These are phyloP conservation scores for Pseudogymnoascus destructans DNA, from an alignment of 2,329 filamentous ascomycete genomes.

Conservation along the genomic window DNA sequence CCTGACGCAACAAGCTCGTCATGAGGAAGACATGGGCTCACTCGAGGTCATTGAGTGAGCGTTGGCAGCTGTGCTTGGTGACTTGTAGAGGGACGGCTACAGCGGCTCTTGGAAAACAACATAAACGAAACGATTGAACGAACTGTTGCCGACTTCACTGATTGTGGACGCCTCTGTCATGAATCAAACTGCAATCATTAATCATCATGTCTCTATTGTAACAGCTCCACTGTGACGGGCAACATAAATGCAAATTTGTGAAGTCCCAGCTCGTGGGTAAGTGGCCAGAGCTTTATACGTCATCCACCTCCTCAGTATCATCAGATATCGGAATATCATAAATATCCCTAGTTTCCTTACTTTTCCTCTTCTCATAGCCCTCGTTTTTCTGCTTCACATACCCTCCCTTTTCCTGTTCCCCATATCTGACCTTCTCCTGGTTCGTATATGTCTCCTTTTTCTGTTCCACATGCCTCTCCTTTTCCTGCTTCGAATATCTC, in stretches of 20 bases:
- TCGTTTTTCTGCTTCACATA: not conserved
- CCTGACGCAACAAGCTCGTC: not conserved
- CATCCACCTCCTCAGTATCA: not conserved
- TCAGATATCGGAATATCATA: conserved; percentile 4
- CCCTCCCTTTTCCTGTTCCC: not conserved
- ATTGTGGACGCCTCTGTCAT: not conserved
- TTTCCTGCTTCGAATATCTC: not conserved
- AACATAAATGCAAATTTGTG: not conserved
- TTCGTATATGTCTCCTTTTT: not conserved
- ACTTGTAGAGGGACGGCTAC: not conserved
- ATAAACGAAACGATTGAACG: not conserved
- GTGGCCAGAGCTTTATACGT: not conserved
- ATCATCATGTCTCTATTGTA: too few relatives aligned
- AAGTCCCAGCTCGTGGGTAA: not conserved
- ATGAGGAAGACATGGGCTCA: not conserved
- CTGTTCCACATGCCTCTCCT: not conserved
- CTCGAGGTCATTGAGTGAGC: not conserved
- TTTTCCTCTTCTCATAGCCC: not conserved
- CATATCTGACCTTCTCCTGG: not conserved
- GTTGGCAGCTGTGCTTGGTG: not conserved
- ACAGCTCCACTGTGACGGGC: not conserved
- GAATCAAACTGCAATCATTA: not conserved
- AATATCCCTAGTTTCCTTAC: not conserved
- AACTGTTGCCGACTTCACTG: not conserved
- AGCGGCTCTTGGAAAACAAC: not conserved